Base-by-base conservation (phyloP, 352 stramenopile species). In the Phytopythium boreale region DNA sequence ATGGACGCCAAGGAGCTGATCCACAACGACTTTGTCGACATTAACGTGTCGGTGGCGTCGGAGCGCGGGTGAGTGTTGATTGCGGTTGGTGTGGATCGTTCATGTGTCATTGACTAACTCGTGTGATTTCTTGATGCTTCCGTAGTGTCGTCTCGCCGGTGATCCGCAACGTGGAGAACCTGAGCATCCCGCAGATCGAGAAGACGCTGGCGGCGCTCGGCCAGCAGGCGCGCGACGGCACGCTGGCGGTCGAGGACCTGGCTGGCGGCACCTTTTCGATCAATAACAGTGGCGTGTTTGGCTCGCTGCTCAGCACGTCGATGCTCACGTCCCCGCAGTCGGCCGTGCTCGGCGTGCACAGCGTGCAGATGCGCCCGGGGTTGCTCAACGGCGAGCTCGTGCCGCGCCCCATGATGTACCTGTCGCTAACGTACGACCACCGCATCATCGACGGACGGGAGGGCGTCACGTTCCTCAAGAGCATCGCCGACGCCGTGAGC, bases 381-480 rank as follows among this genome's bases (percentile, higher is more conserved):
- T 89, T 99, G 37, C 69, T 87, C 24, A 83, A 86, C 62, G 97
- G 97, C 57, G 87, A 99, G 74, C 83, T 99, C 49, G 94, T 99
- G 61, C 87, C 97, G 20, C 79, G 97, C 58, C 98, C 98, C n/a
- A 99, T 99, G 97, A 99, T 99, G 98, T 99, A 99, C 74, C 81
- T 99, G 50, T 98, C 98, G 51, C 86, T 99, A 51, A 99, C 97
- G 47, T 99, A 99, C 82, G 98, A 99, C 84, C 98, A 99, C 88
- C 91, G 98, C 69, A 90, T 99, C 69, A 99, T 99, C 70, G 98
- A 99, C 80, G 98, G 98, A 57, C 95, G 97, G 75, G 98, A 99
- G 84, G 96, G 94, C 63, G 98, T 99, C 59, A 99, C 97, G n/a
- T 98, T 99, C 85, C 87, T 99, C 63, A 99, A 99, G 82, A 98